Base-by-base conservation (phyloP, 2,329 filamentous ascomycete species). In the Aspergillus brunneoviolaceus region DNA sequence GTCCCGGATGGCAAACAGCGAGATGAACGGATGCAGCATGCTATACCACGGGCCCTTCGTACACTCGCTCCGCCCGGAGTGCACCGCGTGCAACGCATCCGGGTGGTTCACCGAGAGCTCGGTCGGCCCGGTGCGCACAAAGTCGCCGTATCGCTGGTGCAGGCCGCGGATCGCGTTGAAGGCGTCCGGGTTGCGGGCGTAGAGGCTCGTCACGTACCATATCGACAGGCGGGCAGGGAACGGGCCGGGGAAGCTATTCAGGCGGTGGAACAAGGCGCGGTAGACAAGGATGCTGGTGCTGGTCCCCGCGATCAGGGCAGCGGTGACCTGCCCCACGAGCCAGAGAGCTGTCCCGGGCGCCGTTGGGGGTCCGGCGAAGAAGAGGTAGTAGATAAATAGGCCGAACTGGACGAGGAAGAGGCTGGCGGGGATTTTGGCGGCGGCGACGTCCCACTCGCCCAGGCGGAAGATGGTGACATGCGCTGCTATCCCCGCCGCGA, bases 261-360 rank as follows among this genome's bases (percentile, higher is more conserved):
- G 33, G 6, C 60, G 60, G 52, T 67, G 63, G 19, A 61, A 63
- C 9, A 66, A 64, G 2, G 61, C 52, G 5, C 78, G 70, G 63
- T 81, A 77, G n/a, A 75, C 51, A 2, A 71, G 19, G 19, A 79
- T 76, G 60, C 76, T 79, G 14, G 33, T 16, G 12, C 51, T 42
- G 1, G 55, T 25, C 9, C 51, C 57, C 19, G 47, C 47, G n/a
- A 50, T 31, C 10, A 49, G 54, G 7, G 27, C n/a, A 11, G 39
- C n/a, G 2, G 33, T 31, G 12, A 31, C 45, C 10, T 29, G 21
- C 10, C 33, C 14, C 10, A 50, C 27, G 19, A 56, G 25, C 16
- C 27, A 33, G 6, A 56, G 23, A 10, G 54, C 54, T 29, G 48
- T 56, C 54, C 45, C 16, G 11, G 45, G 29, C 47, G 31, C 31